Percentiles rank a stretch among this genome's conserved stretches.
These are phyloP conservation scores for Fusarium anguioides DNA, from an alignment of 2,329 filamentous ascomycete genomes.

Conservation along the genomic window DNA sequence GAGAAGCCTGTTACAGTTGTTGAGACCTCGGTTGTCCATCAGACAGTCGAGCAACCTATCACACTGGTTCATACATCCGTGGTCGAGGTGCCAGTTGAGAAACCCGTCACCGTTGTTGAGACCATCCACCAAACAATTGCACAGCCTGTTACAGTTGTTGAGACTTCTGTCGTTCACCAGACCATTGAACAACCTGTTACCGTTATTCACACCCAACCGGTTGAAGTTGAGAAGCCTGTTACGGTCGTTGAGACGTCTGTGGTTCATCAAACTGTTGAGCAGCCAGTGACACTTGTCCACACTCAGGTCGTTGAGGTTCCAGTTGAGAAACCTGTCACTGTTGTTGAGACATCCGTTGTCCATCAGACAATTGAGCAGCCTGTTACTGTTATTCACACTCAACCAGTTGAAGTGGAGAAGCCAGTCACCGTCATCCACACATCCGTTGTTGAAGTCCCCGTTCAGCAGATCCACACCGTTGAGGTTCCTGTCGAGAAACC, in stretches of 20 bases:
- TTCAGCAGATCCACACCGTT: background rate
- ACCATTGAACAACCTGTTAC: conserved; percentile 1
- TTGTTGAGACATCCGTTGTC: conserved; percentile 6
- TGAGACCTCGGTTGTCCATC: conserved; percentile 3
- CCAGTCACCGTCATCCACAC: conserved; percentile 24
- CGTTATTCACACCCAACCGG: background rate
- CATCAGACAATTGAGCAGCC: conserved; percentile 9
- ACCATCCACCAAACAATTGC: background rate
- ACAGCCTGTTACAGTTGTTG: background rate
- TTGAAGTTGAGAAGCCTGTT: background rate
- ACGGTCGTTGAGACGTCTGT: conserved; percentile 10
- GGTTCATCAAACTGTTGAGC: background rate
- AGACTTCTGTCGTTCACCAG: background rate
- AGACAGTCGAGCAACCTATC: conserved; percentile 13
- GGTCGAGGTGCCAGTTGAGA: conserved; percentile 10
- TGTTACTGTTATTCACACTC: conserved; percentile 18
- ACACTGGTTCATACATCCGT: conserved; percentile 14
- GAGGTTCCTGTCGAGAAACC: conserved; percentile 12
- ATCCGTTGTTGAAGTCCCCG: conserved; percentile 16
- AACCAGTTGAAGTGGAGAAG: conserved; percentile 5
- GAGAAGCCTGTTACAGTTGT: conserved; percentile 11
- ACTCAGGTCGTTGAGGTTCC: background rate
- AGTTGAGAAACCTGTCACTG: conserved; percentile 9
- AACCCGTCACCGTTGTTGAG: background rate
- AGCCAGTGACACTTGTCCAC: conserved; percentile 12